phyloP scores from a whole-genome alignment of 108 stramenopile species.

The Schizochytrium sp. region DNA sequence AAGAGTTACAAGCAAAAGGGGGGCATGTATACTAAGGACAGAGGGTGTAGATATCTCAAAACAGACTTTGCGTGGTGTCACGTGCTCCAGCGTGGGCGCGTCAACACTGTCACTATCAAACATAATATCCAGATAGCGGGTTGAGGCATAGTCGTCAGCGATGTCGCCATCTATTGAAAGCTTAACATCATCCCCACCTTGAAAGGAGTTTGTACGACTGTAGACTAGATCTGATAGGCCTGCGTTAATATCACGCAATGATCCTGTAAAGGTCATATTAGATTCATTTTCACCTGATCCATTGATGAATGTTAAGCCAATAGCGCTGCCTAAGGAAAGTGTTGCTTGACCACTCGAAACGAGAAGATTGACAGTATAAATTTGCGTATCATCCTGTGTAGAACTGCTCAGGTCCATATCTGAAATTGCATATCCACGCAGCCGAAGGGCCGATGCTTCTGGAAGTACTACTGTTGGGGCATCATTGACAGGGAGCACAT shows the following conservation, averaged over 20 bases:
- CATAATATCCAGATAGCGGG: not conserved
- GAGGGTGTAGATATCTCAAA: not conserved
- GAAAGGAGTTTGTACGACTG: not conserved
- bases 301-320: not conserved
- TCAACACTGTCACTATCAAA: not conserved
- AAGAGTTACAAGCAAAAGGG: not conserved
- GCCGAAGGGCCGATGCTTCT: not conserved
- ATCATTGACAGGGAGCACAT: constrained; percentile 41
- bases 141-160: not conserved
- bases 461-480: constrained; percentile 28
- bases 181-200: constrained; percentile 2
- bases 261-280: not conserved
- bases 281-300: not conserved
- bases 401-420: not conserved
- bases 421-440: not conserved
- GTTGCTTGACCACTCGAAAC: constrained; percentile 12
- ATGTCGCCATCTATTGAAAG: not conserved
- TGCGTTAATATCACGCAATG: constrained; percentile 13
- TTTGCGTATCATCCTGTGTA: not conserved
- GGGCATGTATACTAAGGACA: not conserved
- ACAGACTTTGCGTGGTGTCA: not conserved
- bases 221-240: not conserved
- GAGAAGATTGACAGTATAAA: constrained; percentile 23
- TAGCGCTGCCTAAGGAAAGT: not conserved
- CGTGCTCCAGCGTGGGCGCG: not conserved